Conservation (phyloP, 805 yeast genomes). For the Lipomyces chichibuensis region DNA sequence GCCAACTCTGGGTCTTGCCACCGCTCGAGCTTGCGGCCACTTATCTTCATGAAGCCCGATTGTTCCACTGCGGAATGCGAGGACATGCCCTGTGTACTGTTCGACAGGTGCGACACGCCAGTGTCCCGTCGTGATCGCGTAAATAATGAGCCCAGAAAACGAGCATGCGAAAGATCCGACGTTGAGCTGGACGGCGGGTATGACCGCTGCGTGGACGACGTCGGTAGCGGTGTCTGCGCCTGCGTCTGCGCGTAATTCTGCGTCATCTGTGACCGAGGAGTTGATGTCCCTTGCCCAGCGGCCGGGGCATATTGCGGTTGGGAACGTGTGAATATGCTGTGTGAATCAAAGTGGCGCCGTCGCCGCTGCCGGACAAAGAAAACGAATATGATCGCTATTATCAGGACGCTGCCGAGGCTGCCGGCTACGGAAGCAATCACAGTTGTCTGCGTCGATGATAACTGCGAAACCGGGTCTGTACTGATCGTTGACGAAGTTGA, state of each 20-base stretch:
- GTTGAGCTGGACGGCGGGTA: neutral
- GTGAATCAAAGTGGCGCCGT: neutral
- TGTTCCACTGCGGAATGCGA: constrained; percentile 9
- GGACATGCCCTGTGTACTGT: constrained; percentile 2
- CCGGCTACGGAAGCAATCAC: constrained; percentile 31
- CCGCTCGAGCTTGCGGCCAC: constrained; percentile 32
- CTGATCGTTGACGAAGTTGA: neutral
- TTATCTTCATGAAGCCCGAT: constrained; percentile 29
- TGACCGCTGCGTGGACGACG: neutral
- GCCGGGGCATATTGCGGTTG: neutral
- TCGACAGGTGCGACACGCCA: constrained; percentile 6
- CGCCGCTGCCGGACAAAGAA: constrained; percentile 12
- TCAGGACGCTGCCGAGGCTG: constrained; percentile 21
- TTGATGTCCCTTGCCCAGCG: neutral
- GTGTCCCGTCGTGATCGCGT: constrained; percentile 29
- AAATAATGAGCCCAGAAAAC: constrained; percentile 18
- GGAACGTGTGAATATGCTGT: too few species aligned
- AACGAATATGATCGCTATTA: constrained; percentile 14
- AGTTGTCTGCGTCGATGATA: constrained; percentile 4
- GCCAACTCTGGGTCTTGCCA: constrained; percentile 36
- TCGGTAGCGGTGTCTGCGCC: neutral
- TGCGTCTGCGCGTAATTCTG: neutral
- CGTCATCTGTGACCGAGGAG: neutral
- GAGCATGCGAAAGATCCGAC: constrained; percentile 16
- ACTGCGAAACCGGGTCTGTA: neutral